phyloP scores from a whole-genome alignment of 345 rosid species.

The Lepidium africanum region DNA sequence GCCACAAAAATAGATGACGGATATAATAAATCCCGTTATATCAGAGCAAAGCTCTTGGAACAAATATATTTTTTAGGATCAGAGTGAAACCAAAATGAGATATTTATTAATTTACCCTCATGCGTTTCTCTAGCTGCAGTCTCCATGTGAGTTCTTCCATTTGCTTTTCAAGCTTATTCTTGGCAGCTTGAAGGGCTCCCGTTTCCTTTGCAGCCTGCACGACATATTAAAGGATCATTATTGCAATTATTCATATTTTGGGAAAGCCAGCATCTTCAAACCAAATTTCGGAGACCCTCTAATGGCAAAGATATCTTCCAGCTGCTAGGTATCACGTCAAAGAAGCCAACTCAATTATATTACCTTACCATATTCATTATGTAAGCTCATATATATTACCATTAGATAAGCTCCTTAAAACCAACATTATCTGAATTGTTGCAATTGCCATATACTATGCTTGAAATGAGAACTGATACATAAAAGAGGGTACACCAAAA shows the following conservation, averaged over 20 bases:
- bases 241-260: neutral
- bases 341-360: neutral
- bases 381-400: neutral
- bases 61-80: neutral
- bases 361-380: neutral
- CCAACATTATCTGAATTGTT: neutral
- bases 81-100: neutral
- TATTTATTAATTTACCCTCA: conserved; percentile 44
- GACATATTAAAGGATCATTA: conserved; percentile 9
- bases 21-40: neutral
- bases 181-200: conserved; percentile 95
- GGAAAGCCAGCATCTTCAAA: neutral
- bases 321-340: neutral
- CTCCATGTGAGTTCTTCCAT: conserved; percentile 87
- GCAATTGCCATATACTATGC: neutral
- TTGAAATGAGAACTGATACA: neutral
- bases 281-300: neutral
- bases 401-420: neutral
- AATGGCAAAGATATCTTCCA: neutral
- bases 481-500: neutral
- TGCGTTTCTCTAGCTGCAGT: conserved; percentile 75
- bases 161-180: conserved; percentile 82
- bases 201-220: conserved; percentile 92
- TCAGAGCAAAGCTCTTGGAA: neutral
- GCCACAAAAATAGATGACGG: conserved; percentile 1